Base-by-base conservation (phyloP, 2,329 filamentous ascomycete genomes). In the Aspergillus phoenicis region DNA sequence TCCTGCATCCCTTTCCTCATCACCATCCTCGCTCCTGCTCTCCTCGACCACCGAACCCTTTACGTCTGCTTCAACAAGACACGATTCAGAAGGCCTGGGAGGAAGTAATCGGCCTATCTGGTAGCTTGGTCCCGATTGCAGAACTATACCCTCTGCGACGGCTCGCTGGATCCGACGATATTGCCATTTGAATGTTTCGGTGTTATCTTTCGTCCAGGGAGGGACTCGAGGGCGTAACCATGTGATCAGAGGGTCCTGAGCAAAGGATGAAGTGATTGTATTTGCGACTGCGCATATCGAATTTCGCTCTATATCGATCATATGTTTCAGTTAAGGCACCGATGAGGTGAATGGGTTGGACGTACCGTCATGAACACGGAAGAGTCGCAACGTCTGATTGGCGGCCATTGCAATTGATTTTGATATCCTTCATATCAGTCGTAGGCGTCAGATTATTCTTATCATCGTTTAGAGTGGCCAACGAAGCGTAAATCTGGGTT, bases 181-280 rank as follows among this genome's bases (percentile, higher is more conserved):
- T 43, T 72, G 68, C 69, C 70, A 71, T 54, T 62, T 66, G 26
- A 45, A 56, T 10, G 57, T 59, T 4, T 39, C 41, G 2, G 20
- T 53, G 41, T 54, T 57, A 57, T 36, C 4, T 1, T 49, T 30
- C 6, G 45, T 30, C 70, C 68, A 71, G 0, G 62, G 61, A 15
- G 41, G 17, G n/a, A 62, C 64, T 48, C 59, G 57, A 15, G 68
- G 68, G 2, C 69, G 68, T 7, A 72, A 56, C 69, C 69, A 72
- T 54, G 51, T 59, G 24, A 72, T 69, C 13, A 71, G 41, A 4
- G 69, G 70, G 58, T 72, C 70, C 8, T 64, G 62, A 8, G 68
- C 64, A 38, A 71, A 71, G 2, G 70, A 65, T 8, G 61, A 54
- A 36, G 61, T 66, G 33, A 71, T 61, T 4, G 69, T 71, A 41